A percentile compares a stretch with the other conserved stretches of the same genome.
Conservation (phyloP, 768 basidiomycete species). For the Mycena olivaceomarginata region DNA sequence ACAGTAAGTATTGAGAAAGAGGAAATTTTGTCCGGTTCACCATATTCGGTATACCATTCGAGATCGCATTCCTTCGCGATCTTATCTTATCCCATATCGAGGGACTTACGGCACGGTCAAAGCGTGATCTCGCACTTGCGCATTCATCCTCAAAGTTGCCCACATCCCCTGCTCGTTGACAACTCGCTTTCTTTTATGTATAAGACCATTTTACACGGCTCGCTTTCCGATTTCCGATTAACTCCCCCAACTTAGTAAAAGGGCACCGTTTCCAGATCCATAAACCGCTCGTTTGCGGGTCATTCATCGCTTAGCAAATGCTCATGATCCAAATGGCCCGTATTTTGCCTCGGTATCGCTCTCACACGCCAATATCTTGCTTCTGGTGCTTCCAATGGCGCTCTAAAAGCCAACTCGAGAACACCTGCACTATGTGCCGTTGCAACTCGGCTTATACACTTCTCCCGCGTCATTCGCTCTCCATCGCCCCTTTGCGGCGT, state of each 20-base stretch:
- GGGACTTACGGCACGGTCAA: not conserved
- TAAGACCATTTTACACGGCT: not conserved
- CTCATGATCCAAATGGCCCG: no score
- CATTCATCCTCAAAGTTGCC: not conserved
- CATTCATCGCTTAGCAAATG: no score
- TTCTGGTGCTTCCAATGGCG: conserved; percentile 5
- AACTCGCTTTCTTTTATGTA: not conserved
- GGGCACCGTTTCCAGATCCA: not conserved
- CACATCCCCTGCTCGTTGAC: not conserved
- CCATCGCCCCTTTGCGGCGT: no score
- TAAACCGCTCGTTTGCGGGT: no score
- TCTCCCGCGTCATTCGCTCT: no score
- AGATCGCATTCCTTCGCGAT: conserved; percentile 80
- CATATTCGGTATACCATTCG: conserved; percentile 99
- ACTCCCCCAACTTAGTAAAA: not conserved
- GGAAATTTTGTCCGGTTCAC: conserved; percentile 62
- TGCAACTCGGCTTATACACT: no score
- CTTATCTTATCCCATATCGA: not conserved
- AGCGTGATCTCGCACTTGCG: not conserved
- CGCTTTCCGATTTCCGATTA: not conserved
- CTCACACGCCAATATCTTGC: not conserved
- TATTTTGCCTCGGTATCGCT: no score
- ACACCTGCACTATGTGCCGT: no score
- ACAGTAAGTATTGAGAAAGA: conserved; percentile 13
- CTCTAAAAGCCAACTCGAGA: not conserved